A percentile compares a stretch with the other conserved stretches of the same genome.
These are phyloP conservation scores for Neonectria coccinea DNA, from an alignment of 2,329 filamentous ascomycete genomes.

Conservation along the genomic window DNA sequence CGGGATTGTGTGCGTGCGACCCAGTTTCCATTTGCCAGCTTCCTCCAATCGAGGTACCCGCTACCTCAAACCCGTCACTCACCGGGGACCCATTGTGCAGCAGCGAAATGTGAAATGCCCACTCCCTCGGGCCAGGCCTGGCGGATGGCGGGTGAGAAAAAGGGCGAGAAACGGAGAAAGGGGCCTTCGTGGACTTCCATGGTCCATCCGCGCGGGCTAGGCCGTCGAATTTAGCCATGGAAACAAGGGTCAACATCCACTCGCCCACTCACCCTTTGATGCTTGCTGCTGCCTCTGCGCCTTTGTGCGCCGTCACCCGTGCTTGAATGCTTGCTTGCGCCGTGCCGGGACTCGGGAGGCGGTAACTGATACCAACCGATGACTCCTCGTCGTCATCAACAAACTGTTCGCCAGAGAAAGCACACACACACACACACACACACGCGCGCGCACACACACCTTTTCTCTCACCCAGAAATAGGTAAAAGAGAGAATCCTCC, in stretches of 20 bases:
- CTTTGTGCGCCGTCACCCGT: background rate
- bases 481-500: slow-evolving; percentile 28
- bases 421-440: slow-evolving; percentile 17
- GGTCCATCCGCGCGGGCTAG: slow-evolving; percentile 1
- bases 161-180: background rate
- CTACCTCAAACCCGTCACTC: slow-evolving; percentile 23
- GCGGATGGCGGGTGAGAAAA: slow-evolving; percentile 8
- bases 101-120: slow-evolving; percentile 32
- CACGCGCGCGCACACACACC: slow-evolving; percentile 15
- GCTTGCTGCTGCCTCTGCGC: slow-evolving; percentile 11
- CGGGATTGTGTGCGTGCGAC: slow-evolving; percentile 44
- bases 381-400: slow-evolving; percentile 26
- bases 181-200: background rate
- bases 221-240: slow-evolving; percentile 18
- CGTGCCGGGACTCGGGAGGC: slow-evolving; percentile 17
- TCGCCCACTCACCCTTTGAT: slow-evolving; percentile 8
- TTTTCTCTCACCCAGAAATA: slow-evolving; percentile 1
- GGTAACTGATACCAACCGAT: slow-evolving; percentile 26
- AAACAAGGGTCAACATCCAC: background rate
- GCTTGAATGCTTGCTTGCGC: background rate
- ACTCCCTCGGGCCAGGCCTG: slow-evolving; percentile 30
- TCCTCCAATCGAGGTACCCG: slow-evolving; percentile 34
- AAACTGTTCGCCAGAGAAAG: slow-evolving; percentile 21
- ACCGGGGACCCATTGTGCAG: slow-evolving; percentile 34
- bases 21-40: slow-evolving; percentile 43